Base-by-base conservation (phyloP, 208 protist species). In the Leptomonas pyrrhocoris region DNA sequence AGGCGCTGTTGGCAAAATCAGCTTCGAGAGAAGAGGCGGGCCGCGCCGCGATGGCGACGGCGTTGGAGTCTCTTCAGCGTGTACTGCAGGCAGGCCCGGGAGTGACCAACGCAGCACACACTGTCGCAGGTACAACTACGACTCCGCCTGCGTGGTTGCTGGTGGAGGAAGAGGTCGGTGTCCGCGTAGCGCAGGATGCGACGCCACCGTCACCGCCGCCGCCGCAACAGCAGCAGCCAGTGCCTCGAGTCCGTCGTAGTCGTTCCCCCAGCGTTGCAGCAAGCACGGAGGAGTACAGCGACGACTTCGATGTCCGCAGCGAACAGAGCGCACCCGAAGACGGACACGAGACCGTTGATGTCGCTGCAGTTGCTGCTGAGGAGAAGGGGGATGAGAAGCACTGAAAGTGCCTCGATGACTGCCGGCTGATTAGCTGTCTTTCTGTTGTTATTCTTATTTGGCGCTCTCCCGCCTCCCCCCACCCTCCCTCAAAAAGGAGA, bases 291-390 rank as follows among this genome's bases (percentile, higher is more conserved):
- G 59, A 58, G 2, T 79, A 79, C 68, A 74, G 54, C 57, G 74
- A 79, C 34, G 74, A 79, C 61, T 79, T 79, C 49, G 74, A 79
- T 50, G 23, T 23, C n/a, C 40, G 21, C 57, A 59, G 60, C 36
- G 56, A 49, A 25, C 36, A 8, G 54, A 49, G n/a, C 19, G 34
- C n/a, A n/a, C n/a, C n/a, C n/a, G n/a, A n/a, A n/a, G n/a, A n/a
- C n/a, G n/a, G n/a, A n/a, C n/a, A 40, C 15, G 40, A 4, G 23
- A 31, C 49, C 21, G 49, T 16, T 54, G 49, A 0, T 13, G 49
- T 21, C 11, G 23, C 18, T n/a, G 38, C 56, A 43, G 23, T 28
- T 45, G 67, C 5, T 54, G 55, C 21, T 12, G 28, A 62, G 3
- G 23, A 62, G 19, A 40, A 27, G 13, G 56, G 19, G 1, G 43